These are phyloP conservation scores for Citrullus amarus DNA, from an alignment of 306 rosid species.

Conservation along the genomic window DNA sequence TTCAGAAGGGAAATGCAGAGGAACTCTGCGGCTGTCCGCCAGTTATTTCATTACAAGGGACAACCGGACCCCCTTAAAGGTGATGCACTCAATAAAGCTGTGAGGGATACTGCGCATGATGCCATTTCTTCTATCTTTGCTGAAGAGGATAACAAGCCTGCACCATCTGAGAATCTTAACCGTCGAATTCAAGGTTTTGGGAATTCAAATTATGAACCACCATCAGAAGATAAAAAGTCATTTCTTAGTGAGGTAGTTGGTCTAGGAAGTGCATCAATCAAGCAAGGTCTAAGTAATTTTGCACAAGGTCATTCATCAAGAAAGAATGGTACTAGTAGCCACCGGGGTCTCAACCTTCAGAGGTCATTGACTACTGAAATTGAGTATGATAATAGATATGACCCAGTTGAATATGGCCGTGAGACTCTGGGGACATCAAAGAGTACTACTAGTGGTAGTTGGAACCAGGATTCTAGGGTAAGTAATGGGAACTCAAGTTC, in stretches of 20 bases:
- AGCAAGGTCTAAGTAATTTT: constrained; percentile 76
- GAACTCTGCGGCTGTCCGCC: constrained; percentile 81
- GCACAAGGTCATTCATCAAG: constrained; percentile 64
- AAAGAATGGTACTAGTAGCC: constrained; percentile 71
- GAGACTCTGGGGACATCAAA: constrained; percentile 50
- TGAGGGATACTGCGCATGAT: constrained; percentile 86
- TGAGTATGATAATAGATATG: constrained; percentile 52
- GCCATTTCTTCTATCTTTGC: constrained; percentile 68
- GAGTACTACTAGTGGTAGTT: constrained; percentile 43
- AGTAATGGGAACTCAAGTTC: constrained; percentile 49
- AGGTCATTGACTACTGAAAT: constrained; percentile 75
- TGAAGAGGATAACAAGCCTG: constrained; percentile 58
- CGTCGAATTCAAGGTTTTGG: constrained; percentile 96
- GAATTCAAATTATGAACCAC: constrained; percentile 53
- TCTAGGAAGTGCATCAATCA: constrained; percentile 89
- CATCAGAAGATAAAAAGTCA: constrained; percentile 62
- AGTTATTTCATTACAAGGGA: constrained; percentile 86
- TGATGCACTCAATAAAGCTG: constrained; percentile 88
- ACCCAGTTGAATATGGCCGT: constrained; percentile 50
- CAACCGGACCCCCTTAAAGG: constrained; percentile 85
- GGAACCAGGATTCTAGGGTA: constrained; percentile 65
- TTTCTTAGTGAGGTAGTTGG: constrained; percentile 97
- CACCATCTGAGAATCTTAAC: constrained; percentile 72
- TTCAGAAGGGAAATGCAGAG: constrained; percentile 99
- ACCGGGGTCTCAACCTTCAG: constrained; percentile 78